Evolutionary conservation across 192 early-diverging fungal genomes (phyloP).

Genomic region (Phycomyces nitens): DNA sequence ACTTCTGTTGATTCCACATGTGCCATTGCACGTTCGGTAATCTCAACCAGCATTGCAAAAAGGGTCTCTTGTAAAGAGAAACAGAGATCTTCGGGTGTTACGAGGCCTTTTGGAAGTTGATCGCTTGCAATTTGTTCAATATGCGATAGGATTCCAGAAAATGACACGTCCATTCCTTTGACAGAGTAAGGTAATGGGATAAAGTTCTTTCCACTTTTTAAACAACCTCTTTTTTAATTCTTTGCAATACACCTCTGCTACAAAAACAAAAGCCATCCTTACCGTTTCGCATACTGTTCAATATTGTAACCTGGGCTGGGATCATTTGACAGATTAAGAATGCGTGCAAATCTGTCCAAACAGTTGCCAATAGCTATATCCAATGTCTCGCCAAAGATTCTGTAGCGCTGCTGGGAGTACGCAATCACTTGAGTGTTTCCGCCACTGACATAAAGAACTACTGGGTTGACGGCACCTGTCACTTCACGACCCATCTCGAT

Average conservation of each 20-base stretch:
- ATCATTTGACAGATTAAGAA: conserved; percentile 90
- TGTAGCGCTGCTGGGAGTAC: conserved; percentile 85
- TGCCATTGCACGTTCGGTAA: conserved; percentile 97
- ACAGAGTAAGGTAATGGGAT: conserved; percentile 93
- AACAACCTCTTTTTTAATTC: too few species aligned
- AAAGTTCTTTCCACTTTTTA: conserved; percentile 70
- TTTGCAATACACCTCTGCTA: too few species aligned
- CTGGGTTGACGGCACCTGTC: conserved; percentile 89
- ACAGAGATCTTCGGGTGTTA: conserved; percentile 89
- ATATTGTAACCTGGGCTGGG: conserved; percentile 98
- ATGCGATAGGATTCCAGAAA: conserved; percentile 90
- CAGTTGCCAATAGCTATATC: conserved; percentile 99
- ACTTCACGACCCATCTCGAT: conserved; percentile 99
- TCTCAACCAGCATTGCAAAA: conserved; percentile 99
- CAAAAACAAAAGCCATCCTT: too few species aligned
- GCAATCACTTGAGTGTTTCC: conserved; percentile 99
- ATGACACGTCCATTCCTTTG: conserved; percentile 99
- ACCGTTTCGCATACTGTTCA: conserved; percentile 91
- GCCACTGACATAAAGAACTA: conserved; percentile 96
- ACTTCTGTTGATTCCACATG: conserved; percentile 91
- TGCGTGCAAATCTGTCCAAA: conserved; percentile 93
- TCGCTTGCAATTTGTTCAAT: conserved; percentile 76
- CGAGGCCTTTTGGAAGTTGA: conserved; percentile 43
- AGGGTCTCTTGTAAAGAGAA: conserved; percentile 95
- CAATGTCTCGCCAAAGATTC: conserved; percentile 97